Percentiles rank a stretch among this genome's conserved stretches.
Conservation (phyloP, 306 rosid species). For the Glycine tomentella region DNA sequence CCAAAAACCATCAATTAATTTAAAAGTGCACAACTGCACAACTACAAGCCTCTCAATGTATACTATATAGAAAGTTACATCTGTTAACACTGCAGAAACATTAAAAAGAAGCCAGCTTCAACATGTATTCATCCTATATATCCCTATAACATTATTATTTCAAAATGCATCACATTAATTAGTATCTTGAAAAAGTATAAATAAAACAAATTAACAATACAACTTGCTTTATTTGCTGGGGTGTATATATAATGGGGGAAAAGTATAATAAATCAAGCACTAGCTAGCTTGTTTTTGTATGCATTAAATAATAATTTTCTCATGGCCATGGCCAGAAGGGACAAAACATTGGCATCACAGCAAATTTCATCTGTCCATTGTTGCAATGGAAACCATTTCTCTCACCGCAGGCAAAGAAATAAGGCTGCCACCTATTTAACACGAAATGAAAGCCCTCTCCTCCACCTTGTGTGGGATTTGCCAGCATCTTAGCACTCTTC, state of each 20-base stretch:
- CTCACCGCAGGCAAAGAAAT: slow-evolving; percentile 49
- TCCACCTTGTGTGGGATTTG: slow-evolving; percentile 57
- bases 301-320: too few relatives aligned
- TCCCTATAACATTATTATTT: neutral
- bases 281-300: too few relatives aligned
- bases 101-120: neutral
- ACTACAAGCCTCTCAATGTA: too few relatives aligned
- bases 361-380: too few relatives aligned
- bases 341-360: too few relatives aligned
- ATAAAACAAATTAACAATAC: neutral
- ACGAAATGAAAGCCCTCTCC: slow-evolving; percentile 65
- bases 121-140: neutral
- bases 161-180: neutral
- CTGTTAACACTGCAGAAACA: neutral
- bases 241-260: too few relatives aligned
- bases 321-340: too few relatives aligned
- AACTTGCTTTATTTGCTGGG: neutral
- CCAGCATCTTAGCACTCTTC: slow-evolving; percentile 53
- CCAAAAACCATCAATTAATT: too few relatives aligned
- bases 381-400: too few relatives aligned
- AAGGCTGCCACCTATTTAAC: slow-evolving; percentile 61
- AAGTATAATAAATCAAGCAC: too few relatives aligned
- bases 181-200: neutral
- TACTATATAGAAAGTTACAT: neutral
- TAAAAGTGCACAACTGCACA: too few relatives aligned